Evolutionary conservation across 768 basidiomycete genomes (phyloP), one percentile per base, ranked within the genome.

Genomic region (Termitomyces sp.): DNA sequence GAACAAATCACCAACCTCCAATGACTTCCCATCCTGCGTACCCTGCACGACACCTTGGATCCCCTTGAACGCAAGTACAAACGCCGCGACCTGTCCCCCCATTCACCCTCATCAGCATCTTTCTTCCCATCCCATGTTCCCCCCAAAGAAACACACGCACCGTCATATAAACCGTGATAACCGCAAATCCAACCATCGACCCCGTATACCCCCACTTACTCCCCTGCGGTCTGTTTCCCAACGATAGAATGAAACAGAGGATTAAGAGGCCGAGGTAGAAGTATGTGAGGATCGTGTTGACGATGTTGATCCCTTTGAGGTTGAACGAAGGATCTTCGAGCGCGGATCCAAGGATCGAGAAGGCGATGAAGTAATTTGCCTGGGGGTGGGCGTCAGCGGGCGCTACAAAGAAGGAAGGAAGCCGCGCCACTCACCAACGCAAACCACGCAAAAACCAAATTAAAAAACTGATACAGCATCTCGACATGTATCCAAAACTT

Each of bases 111-210:
- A 7, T 18, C 15, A 20, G 12, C 36, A 20, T 6, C 23, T 16
- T n/a, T n/a, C n/a, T n/a, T n/a, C n/a, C n/a, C n/a, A n/a, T n/a
- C n/a, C n/a, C n/a, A n/a, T n/a, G n/a, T n/a, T n/a, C n/a, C n/a
- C n/a, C n/a, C n/a, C n/a, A n/a, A n/a, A n/a, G n/a, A n/a, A n/a
- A n/a, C n/a, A n/a, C 3, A 52, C 51, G 22, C 47, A 92, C 88
- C 50, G 94, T 92, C 96, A 99, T 98, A 66, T 98, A 98, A n/a
- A 94, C 68, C 31, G 96, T 98, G 59, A 99, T 85, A 22, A 96
- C 4, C 3, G 81, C 93, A 71, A 96, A 99, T 1, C 93, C 91
- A 29, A 96, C 66, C 63, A 98, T 85, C 27, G 92, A 88, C 7
- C 81, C 63, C 3, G 91, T 93, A 68, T 97, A 99, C 6, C 83